Evolutionary conservation across 1,284 basidiomycete species (phyloP).

Genomic region (Cryptococcus sp.): DNA sequence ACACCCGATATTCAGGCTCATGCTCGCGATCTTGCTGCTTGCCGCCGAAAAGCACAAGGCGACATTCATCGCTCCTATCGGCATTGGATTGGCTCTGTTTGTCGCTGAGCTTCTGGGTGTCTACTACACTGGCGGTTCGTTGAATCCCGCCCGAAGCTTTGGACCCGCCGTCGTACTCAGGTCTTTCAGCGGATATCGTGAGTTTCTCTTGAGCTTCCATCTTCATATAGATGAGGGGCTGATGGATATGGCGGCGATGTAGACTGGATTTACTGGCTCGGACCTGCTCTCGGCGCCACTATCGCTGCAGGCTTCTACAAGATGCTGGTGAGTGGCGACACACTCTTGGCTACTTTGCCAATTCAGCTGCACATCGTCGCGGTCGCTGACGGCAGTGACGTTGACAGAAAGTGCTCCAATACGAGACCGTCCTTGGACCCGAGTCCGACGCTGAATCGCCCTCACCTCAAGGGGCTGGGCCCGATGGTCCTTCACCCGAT

Average conservation of each 20-base stretch:
- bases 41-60: constrained; percentile 58
- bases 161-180: constrained; percentile 50
- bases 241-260: neutral
- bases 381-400: neutral
- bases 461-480: neutral
- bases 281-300: constrained; percentile 43
- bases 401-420: constrained; percentile 45
- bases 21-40: constrained; percentile 53
- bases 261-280: constrained; percentile 54
- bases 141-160: constrained; percentile 52
- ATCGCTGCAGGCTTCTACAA: constrained; percentile 53
- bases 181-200: constrained; percentile 40
- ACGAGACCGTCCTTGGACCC: constrained; percentile 49
- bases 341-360: neutral
- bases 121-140: constrained; percentile 53
- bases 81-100: constrained; percentile 57
- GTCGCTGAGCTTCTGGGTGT: constrained; percentile 55
- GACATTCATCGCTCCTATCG: constrained; percentile 59
- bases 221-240: neutral
- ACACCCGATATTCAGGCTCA: constrained; percentile 29
- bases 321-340: constrained; percentile 34
- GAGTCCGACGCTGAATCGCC: constrained; percentile 26
- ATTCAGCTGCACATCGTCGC: too few relatives aligned
- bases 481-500: neutral
- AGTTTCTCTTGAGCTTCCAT: neutral